Percentiles rank a stretch among this genome's conserved stretches.
Evolutionary conservation across 2,329 filamentous ascomycete genomes (phyloP).

Genomic region (Chaetomium sp.): DNA sequence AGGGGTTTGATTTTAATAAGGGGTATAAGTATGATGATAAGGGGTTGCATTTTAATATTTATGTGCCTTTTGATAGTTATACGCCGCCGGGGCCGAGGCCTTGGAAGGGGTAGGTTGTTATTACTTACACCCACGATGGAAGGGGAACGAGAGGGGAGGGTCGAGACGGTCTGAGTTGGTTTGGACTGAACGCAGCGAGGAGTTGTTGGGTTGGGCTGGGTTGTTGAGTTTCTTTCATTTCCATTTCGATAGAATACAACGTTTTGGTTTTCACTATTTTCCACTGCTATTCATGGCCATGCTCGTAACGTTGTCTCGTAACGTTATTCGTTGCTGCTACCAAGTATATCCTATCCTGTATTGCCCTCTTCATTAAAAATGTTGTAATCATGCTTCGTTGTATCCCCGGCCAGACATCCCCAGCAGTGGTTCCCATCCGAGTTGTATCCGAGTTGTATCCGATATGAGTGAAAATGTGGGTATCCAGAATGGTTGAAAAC

Average conservation of each 20-base stretch:
- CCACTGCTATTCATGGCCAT: too few relatives aligned
- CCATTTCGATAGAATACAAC: neutral
- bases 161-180: neutral
- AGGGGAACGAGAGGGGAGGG: neutral
- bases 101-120: neutral
- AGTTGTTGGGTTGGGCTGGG: neutral
- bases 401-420: too few relatives aligned
- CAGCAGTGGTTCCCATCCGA: too few relatives aligned
- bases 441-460: too few relatives aligned
- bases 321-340: too few relatives aligned
- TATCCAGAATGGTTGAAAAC: neutral
- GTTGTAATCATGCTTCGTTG: too few relatives aligned
- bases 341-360: too few relatives aligned
- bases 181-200: neutral
- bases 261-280: too few relatives aligned
- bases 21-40: constrained; percentile 29
- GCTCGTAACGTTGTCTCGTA: too few relatives aligned
- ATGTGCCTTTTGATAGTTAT: constrained; percentile 11
- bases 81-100: constrained; percentile 14
- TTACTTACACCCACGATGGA: too few relatives aligned
- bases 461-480: neutral
- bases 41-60: constrained; percentile 22
- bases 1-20: constrained; percentile 28
- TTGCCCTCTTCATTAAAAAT: too few relatives aligned
- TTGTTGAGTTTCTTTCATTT: neutral